Evolutionary conservation across 2,329 filamentous ascomycete species (phyloP).

Genomic region (Fusarium chlamydosporum): DNA sequence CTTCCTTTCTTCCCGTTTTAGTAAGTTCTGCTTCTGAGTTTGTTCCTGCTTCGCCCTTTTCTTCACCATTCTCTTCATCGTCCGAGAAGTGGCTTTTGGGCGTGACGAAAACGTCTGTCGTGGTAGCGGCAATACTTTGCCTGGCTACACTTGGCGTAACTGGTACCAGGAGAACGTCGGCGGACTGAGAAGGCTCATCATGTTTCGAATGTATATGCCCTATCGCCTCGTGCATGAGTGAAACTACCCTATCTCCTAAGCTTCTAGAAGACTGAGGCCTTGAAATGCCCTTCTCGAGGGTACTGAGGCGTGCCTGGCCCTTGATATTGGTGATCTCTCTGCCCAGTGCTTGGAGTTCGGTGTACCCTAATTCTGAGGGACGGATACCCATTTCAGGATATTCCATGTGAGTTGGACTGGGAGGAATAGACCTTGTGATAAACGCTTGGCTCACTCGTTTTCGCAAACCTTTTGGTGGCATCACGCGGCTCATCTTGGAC

Average conservation of each 20-base stretch:
- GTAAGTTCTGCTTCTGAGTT: neutral
- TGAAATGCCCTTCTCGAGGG: neutral
- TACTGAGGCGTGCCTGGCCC: conserved; percentile 1
- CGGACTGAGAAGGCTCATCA: neutral
- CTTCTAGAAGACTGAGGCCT: conserved; percentile 33
- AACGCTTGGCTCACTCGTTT: conserved; percentile 3
- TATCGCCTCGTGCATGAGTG: conserved; percentile 35
- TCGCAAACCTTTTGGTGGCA: conserved; percentile 16
- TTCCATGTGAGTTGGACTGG: conserved; percentile 32
- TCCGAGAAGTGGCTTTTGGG: conserved; percentile 43
- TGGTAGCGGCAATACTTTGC: conserved; percentile 36
- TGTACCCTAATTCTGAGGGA: conserved; percentile 42
- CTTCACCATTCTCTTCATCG: neutral
- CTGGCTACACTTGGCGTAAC: conserved; percentile 30
- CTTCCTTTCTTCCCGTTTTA: conserved; percentile 1
- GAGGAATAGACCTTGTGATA: neutral
- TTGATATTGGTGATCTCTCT: conserved; percentile 44
- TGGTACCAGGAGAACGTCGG: conserved; percentile 12
- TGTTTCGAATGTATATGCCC: conserved; percentile 20
- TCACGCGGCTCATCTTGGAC: conserved; percentile 36
- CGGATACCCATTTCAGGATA: conserved; percentile 48
- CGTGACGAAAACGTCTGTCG: conserved; percentile 45
- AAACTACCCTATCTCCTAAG: conserved; percentile 42
- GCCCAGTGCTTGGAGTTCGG: conserved; percentile 42
- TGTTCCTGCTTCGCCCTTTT: neutral